Conservation (phyloP, 169 alveolate species). For the Cryptosporidium viatorum region DNA sequence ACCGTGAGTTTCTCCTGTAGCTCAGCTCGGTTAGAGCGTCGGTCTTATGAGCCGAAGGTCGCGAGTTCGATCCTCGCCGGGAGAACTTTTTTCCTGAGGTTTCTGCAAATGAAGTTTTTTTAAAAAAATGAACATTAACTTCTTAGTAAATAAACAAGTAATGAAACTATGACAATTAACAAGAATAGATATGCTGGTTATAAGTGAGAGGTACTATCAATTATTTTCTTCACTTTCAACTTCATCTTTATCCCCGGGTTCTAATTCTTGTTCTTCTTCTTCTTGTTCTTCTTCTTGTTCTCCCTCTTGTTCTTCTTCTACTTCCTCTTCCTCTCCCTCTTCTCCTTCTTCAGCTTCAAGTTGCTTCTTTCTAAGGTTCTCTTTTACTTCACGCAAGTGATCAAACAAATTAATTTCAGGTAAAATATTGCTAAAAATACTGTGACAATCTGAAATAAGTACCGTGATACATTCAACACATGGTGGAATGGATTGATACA, state of each 20-base stretch:
- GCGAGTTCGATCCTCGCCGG: slow-evolving; percentile 86
- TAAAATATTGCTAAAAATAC: slow-evolving; percentile 17
- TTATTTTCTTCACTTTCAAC: slow-evolving; percentile 1
- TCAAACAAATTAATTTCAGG: slow-evolving; percentile 18
- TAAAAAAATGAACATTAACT: too few species aligned
- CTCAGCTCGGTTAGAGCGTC: slow-evolving; percentile 86
- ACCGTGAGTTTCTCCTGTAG: slow-evolving; percentile 78
- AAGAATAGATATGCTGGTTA: background rate
- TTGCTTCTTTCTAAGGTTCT: background rate
- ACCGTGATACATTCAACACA: slow-evolving; percentile 66
- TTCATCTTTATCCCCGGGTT: background rate
- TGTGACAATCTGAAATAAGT: slow-evolving; percentile 38
- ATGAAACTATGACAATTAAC: background rate
- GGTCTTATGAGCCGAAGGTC: slow-evolving; percentile 87
- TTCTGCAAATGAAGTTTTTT: background rate
- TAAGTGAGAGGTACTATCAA: background rate
- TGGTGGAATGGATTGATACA: slow-evolving; percentile 66
- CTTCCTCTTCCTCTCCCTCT: background rate
- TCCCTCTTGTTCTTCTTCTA: background rate
- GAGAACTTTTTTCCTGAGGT: slow-evolving; percentile 72
- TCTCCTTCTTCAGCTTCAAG: background rate
- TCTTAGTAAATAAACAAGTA: too few species aligned
- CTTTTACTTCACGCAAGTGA: background rate
- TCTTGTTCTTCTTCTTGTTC: background rate
- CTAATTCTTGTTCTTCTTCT: background rate